Evolutionary conservation across 306 rosid species (phyloP).

Genomic region (Lathyrus sativus): DNA sequence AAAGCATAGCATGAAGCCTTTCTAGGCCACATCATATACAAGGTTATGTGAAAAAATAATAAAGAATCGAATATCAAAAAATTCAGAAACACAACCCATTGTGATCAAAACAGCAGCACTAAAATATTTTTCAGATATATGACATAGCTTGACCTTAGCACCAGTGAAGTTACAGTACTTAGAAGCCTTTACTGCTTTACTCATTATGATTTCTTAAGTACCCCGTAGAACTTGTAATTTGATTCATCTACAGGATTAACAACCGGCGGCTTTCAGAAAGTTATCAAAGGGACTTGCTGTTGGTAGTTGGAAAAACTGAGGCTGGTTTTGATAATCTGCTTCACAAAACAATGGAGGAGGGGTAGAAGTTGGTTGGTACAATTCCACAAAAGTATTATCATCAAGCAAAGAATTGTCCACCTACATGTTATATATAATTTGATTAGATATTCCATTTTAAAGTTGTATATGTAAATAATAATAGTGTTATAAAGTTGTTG

Average conservation of each 20-base stretch:
- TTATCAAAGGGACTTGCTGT: conserved; percentile 83
- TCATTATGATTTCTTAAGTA: too few species aligned
- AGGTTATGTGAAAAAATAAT: conserved; percentile 28
- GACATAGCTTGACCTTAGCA: conserved; percentile 15
- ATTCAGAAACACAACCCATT: conserved; percentile 13
- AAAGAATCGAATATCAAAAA: background rate
- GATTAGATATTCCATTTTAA: conserved; percentile 37
- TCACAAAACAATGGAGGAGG: conserved; percentile 44
- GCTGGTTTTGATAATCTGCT: conserved; percentile 53
- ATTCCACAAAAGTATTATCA: conserved; percentile 27
- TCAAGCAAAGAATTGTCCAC: conserved; percentile 44
- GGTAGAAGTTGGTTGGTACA: conserved; percentile 36
- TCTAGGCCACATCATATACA: background rate
- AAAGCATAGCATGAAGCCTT: conserved; percentile 27
- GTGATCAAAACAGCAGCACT: conserved; percentile 27
- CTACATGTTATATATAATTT: conserved; percentile 54
- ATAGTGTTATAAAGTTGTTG: conserved; percentile 1
- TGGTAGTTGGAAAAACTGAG: conserved; percentile 65
- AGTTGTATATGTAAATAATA: conserved; percentile 12
- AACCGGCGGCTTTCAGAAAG: conserved; percentile 96
- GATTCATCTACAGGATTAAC: conserved; percentile 46
- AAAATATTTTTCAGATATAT: background rate
- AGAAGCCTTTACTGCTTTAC: too few species aligned
- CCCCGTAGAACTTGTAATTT: conserved; percentile 16
- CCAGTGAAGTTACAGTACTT: conserved; percentile 18